Evolutionary conservation across 1,284 basidiomycete genomes (phyloP).

Genomic region (Leccinum subrobustum): DNA sequence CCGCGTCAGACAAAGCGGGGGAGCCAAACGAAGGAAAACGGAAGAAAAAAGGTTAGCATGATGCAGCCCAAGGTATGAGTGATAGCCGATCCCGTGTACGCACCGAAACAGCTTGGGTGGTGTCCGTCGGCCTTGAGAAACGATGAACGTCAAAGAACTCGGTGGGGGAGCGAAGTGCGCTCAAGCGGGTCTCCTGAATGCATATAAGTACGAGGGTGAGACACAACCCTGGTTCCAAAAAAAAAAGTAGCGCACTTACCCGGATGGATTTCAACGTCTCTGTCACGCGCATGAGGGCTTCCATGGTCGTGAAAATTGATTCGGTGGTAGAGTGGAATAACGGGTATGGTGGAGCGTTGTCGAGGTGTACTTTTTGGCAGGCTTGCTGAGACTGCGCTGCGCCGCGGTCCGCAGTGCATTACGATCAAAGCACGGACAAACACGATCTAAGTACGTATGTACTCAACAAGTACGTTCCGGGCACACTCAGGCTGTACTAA

Average conservation of each 20-base stretch:
- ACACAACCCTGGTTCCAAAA: not conserved
- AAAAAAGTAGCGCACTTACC: constrained; percentile 42
- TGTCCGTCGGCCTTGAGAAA: constrained; percentile 76
- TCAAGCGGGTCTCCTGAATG: constrained; percentile 76
- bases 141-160: constrained; percentile 93
- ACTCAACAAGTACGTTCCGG: too few species aligned
- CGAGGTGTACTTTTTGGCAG: not conserved
- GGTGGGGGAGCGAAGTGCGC: constrained; percentile 72
- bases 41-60: not conserved
- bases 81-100: constrained; percentile 26
- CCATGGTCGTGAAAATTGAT: constrained; percentile 43
- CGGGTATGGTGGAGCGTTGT: not conserved
- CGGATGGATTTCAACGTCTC: constrained; percentile 74
- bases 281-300: constrained; percentile 56
- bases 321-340: not conserved
- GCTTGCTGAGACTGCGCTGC: not conserved
- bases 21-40: not conserved
- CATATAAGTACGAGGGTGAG: not conserved
- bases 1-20: not conserved
- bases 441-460: not conserved
- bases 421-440: not conserved
- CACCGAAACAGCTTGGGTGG: constrained; percentile 70
- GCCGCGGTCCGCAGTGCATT: not conserved
- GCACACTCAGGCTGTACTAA: too few species aligned
- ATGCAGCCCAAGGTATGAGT: not conserved